phyloP scores from a whole-genome alignment of 768 basidiomycete genomes.

The Lactarius psammicola region DNA sequence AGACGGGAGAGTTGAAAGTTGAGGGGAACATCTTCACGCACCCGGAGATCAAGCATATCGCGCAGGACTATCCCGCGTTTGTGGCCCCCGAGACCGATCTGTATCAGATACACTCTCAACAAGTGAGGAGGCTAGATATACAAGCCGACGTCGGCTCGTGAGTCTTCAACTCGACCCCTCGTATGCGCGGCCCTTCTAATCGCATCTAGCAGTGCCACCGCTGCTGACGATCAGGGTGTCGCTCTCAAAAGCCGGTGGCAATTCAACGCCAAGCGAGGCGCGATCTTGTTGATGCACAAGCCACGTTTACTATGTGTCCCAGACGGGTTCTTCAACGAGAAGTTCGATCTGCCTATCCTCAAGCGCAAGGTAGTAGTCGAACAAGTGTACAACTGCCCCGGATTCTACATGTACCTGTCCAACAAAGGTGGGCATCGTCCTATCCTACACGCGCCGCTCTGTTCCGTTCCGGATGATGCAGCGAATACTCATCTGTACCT shows the following conservation, averaged over 20 bases:
- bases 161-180: background rate
- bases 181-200: background rate
- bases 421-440: slow-evolving; percentile 5
- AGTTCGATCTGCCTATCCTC: background rate
- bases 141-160: background rate
- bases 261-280: slow-evolving; percentile 21
- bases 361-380: slow-evolving; percentile 11
- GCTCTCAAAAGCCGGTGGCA: slow-evolving; percentile 4
- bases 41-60: background rate
- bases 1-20: slow-evolving; percentile 5
- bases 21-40: slow-evolving; percentile 21
- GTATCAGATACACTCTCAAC: slow-evolving; percentile 14
- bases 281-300: slow-evolving; percentile 20
- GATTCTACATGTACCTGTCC: slow-evolving; percentile 23
- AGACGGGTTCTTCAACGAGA: slow-evolving; percentile 3
- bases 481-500: background rate
- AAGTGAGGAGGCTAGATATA: background rate
- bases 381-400: slow-evolving; percentile 12
- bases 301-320: slow-evolving; percentile 7
- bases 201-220: background rate
- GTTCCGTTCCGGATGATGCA: background rate
- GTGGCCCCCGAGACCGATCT: background rate
- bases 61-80: background rate
- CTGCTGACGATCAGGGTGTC: background rate
- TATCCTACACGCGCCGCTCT: too few relatives aligned